Base-by-base conservation (phyloP, 192 early-diverging fungal genomes). In the Dissophora globulifera region DNA sequence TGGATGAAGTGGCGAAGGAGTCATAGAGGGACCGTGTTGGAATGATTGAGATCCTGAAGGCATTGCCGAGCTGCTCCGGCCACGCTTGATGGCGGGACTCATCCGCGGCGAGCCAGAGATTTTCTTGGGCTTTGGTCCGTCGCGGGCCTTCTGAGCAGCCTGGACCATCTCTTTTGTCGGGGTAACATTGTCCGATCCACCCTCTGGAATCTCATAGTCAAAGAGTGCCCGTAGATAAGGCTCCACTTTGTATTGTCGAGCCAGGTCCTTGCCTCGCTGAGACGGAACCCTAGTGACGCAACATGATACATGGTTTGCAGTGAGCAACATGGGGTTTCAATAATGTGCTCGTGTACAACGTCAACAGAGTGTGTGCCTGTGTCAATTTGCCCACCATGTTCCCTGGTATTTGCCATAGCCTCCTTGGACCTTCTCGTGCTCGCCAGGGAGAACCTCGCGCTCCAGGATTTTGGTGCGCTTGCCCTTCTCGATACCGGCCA, bases 321-420 rank as follows among this genome's bases (percentile, higher is more conserved):
- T 19, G 31, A 26, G n/a, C n/a, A n/a, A n/a, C n/a, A n/a, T n/a
- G n/a, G n/a, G n/a, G n/a, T n/a, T n/a, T n/a, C n/a, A n/a, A n/a
- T n/a, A n/a, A n/a, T n/a, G n/a, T n/a, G n/a, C n/a, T n/a, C n/a
- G n/a, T n/a, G n/a, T n/a, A n/a, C n/a, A n/a, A n/a, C n/a, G n/a
- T n/a, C n/a, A n/a, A n/a, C n/a, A n/a, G n/a, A n/a, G n/a, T n/a
- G n/a, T n/a, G n/a, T n/a, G n/a, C n/a, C n/a, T n/a, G n/a, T n/a
- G n/a, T n/a, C 20, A 42, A 16, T 25, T 38, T 43, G 50, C 87
- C 64, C 78, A 91, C 91, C 91, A 92, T 10, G 91, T 92, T 64
- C 94, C 94, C 83, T 96, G 94, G 78, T 94, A 96, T 80, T 95
- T 94, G 27, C 95, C 95, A 81, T 97, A 97, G 19, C 95, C 95